These are phyloP conservation scores for Suillus cothurnatus DNA, from an alignment of 768 basidiomycete genomes.

Conservation along the genomic window DNA sequence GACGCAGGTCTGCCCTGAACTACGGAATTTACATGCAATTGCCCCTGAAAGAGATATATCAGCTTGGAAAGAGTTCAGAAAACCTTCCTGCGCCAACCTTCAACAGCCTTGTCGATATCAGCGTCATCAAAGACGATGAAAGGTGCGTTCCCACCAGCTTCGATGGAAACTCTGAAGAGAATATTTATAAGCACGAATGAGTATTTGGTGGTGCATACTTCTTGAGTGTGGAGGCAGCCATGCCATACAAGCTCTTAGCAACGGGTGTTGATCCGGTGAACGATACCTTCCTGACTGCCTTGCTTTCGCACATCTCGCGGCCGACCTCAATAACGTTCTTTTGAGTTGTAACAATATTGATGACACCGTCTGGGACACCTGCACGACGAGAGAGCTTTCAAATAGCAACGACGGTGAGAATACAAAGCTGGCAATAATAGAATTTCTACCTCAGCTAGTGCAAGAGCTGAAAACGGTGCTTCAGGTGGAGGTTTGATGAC, in stretches of 20 bases:
- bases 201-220: slow-evolving; percentile 52
- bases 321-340: slow-evolving; percentile 87
- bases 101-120: slow-evolving; percentile 88
- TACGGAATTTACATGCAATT: slow-evolving; percentile 77
- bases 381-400: slow-evolving; percentile 77
- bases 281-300: slow-evolving; percentile 81
- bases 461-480: slow-evolving; percentile 91
- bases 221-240: slow-evolving; percentile 79
- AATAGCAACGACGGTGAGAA: background rate
- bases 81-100: slow-evolving; percentile 46
- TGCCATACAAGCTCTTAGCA: slow-evolving; percentile 71
- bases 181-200: slow-evolving; percentile 8
- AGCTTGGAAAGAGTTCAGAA: slow-evolving; percentile 9
- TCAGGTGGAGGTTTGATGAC: slow-evolving; percentile 96
- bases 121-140: slow-evolving; percentile 99
- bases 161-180: slow-evolving; percentile 59
- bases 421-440: background rate
- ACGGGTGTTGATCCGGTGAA: slow-evolving; percentile 90
- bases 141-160: slow-evolving; percentile 93
- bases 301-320: slow-evolving; percentile 91
- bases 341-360: slow-evolving; percentile 91
- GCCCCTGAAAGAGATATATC: slow-evolving; percentile 47
- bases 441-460: slow-evolving; percentile 78
- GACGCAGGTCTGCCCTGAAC: slow-evolving; percentile 81
- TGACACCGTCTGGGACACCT: slow-evolving; percentile 93